phyloP scores from a whole-genome alignment of 768 basidiomycete species.

The Mycena latifolia region DNA sequence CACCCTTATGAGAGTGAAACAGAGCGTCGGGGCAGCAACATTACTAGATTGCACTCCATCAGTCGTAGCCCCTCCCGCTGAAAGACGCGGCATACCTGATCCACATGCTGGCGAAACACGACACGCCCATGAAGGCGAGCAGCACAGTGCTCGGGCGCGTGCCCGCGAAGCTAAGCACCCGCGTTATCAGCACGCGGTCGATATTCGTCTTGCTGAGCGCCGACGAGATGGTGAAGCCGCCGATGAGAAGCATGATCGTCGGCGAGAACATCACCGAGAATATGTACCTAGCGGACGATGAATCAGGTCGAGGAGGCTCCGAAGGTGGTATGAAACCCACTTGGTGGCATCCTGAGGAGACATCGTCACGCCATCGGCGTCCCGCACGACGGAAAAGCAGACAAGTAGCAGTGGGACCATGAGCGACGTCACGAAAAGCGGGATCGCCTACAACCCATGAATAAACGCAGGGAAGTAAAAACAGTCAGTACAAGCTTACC shows the following conservation, averaged over 20 bases:
- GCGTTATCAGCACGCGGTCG: conserved; percentile 91
- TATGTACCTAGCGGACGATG: conserved; percentile 69
- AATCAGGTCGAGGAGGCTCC: conserved; percentile 5
- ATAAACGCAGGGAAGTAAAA: neutral
- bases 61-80: too few relatives aligned
- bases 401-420: conserved; percentile 90
- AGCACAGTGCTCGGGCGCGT: conserved; percentile 88
- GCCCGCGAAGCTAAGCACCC: conserved; percentile 91
- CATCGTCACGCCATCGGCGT: conserved; percentile 66
- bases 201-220: conserved; percentile 96
- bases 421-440: conserved; percentile 96
- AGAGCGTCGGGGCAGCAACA: conserved; percentile 96
- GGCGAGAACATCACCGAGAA: conserved; percentile 98
- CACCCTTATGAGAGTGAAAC: conserved; percentile 95
- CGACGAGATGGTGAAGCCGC: conserved; percentile 97
- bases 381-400: conserved; percentile 82
- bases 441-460: conserved; percentile 80
- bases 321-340: conserved; percentile 53
- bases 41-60: conserved; percentile 64
- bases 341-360: conserved; percentile 81
- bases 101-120: conserved; percentile 99
- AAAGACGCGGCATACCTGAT: conserved; percentile 71
- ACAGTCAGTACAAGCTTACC: conserved; percentile 57
- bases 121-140: conserved; percentile 94
- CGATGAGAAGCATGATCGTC: conserved; percentile 98